These are phyloP conservation scores for Acacia concinna DNA, from an alignment of 331 rosid species.

Conservation along the genomic window DNA sequence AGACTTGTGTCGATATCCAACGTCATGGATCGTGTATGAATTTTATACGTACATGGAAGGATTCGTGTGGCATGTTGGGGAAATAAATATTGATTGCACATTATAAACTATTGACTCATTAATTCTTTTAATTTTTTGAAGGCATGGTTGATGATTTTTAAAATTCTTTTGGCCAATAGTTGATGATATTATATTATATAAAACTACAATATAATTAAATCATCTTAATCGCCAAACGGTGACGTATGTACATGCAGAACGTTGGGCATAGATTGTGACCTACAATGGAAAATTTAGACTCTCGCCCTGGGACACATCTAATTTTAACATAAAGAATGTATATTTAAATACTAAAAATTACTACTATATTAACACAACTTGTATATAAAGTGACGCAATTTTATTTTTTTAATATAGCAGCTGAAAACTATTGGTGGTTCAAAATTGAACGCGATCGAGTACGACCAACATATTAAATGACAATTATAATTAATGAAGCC, in stretches of 20 bases:
- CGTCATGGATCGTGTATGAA: not conserved
- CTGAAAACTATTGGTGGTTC: not conserved
- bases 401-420: not conserved
- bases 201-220: not conserved
- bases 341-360: not conserved
- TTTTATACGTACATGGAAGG: not conserved
- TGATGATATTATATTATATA: not conserved
- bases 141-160: not conserved
- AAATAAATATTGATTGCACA: not conserved
- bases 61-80: not conserved
- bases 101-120: not conserved
- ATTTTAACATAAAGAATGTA: not conserved
- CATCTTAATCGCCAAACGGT: not conserved
- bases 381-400: not conserved
- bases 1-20: too few species aligned
- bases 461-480: constrained; percentile 26
- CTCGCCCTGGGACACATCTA: not conserved
- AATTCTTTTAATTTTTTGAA: not conserved
- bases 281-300: not conserved
- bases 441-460: not conserved
- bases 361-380: not conserved
- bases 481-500: constrained; percentile 15
- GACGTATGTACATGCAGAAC: not conserved
- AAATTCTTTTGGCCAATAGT: not conserved
- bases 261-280: not conserved